phyloP scores from a whole-genome alignment of 768 basidiomycete species.

The Hortiboletus campestris region DNA sequence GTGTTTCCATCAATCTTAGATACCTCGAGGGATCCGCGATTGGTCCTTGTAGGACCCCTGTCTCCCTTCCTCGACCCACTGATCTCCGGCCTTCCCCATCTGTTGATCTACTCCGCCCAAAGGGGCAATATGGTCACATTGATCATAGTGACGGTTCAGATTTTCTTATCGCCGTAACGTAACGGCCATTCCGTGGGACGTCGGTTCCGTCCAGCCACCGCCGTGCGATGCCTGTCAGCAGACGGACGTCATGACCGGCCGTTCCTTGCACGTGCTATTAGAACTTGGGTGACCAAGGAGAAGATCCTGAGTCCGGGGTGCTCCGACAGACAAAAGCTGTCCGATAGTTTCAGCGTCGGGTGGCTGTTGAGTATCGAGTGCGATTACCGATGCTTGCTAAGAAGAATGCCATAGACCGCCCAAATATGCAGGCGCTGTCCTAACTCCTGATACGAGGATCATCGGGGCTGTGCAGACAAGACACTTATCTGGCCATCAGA shows the following conservation, averaged over 20 bases:
- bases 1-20: background rate
- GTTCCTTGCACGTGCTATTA: slow-evolving; percentile 49
- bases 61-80: too few relatives aligned
- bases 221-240: background rate
- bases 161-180: background rate
- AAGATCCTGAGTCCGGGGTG: background rate
- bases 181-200: background rate
- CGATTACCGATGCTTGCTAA: background rate
- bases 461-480: too few relatives aligned
- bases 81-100: slow-evolving; percentile 19
- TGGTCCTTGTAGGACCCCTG: background rate
- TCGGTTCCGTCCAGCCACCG: background rate
- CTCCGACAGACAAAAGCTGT: background rate
- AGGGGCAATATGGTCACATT: background rate
- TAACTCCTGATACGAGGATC: too few relatives aligned
- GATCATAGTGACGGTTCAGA: background rate
- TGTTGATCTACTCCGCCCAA: background rate
- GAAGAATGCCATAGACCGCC: background rate
- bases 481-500: background rate
- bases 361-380: background rate
- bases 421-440: too few relatives aligned
- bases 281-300: background rate
- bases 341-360: background rate
- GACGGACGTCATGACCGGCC: too few relatives aligned
- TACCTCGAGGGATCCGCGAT: background rate